Conservation (phyloP, 208 protist genomes). For the Endotrypanum monterogeii region DNA sequence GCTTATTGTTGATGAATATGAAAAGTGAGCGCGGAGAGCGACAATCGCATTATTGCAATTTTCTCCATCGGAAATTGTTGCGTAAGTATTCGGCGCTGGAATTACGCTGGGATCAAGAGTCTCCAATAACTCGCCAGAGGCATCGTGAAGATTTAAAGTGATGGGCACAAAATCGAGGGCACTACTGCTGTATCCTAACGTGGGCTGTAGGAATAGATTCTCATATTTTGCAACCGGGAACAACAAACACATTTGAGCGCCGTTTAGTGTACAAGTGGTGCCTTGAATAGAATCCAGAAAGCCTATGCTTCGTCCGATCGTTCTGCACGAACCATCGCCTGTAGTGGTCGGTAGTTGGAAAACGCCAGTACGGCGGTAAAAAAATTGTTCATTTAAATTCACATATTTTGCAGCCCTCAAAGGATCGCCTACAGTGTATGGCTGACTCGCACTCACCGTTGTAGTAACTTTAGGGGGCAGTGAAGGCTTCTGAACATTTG, state of each 20-base stretch:
- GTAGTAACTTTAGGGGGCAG: not conserved
- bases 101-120: conserved; percentile 30
- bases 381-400: not conserved
- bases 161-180: conserved; percentile 31
- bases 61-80: conserved; percentile 32
- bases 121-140: conserved; percentile 31
- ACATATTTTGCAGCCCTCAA: conserved; percentile 36
- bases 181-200: conserved; percentile 10
- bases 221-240: conserved; percentile 46
- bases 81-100: conserved; percentile 16
- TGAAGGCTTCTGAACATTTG: conserved; percentile 35
- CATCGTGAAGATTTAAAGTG: conserved; percentile 35
- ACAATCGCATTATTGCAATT: conserved; percentile 60
- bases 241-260: conserved; percentile 38
- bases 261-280: conserved; percentile 49
- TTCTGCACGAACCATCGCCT: conserved; percentile 48
- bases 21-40: conserved; percentile 29
- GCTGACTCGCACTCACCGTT: not conserved
- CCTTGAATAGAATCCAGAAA: conserved; percentile 65
- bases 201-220: conserved; percentile 53
- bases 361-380: conserved; percentile 37
- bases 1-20: conserved; percentile 36
- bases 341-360: conserved; percentile 42
- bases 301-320: conserved; percentile 28
- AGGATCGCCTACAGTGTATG: conserved; percentile 33